Evolutionary conservation across 1,284 basidiomycete genomes (phyloP), one percentile per base, ranked within the genome.

Genomic region (Papiliotrema laurentii): DNA sequence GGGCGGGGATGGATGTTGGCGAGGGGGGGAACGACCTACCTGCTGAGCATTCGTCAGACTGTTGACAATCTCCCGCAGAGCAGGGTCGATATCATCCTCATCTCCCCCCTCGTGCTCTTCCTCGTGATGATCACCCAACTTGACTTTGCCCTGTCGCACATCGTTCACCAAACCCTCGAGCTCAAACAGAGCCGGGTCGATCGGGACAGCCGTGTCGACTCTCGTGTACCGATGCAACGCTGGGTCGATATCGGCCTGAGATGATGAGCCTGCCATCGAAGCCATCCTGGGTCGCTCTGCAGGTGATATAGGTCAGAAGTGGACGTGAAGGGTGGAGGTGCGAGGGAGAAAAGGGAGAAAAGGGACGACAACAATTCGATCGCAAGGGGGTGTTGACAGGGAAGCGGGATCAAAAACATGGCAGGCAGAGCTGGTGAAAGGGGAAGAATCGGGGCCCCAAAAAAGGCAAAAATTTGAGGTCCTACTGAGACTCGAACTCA

Each of bases 21-120:
- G n/a, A n/a, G n/a, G n/a, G n/a, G n/a, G n/a, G n/a, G n/a, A n/a
- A n/a, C n/a, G 18, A 42, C 66, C 50, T 40, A 68, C 68, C 56
- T 69, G 66, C 45, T 69, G 68, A 4, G 68, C 69, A 22, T 69
- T 65, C 0, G 66, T 69, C 30, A 71, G 49, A 52, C 66, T 69
- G 47, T 71, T 69, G 25, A 71, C 69, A 42, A 71, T 71, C 54
- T 69, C 69, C 13, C 69, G 55, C 19, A 69, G 55, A 3, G 68
- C 65, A 10, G 69, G 69, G 51, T 71, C 69, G 35, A 69, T 66
- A n/a, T 63, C 67, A 21, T 63, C 67, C 25, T 64, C 66, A 25
- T 38, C 48, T 1, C 25, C 21, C 39, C 24, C 37, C 3, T 41
- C 40, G 5, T 33, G 21, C 26, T 26, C 42, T n/a, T 5, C 26